These are phyloP conservation scores for Epichloe sp. DNA, from an alignment of 2,329 filamentous ascomycete genomes.

Conservation along the genomic window DNA sequence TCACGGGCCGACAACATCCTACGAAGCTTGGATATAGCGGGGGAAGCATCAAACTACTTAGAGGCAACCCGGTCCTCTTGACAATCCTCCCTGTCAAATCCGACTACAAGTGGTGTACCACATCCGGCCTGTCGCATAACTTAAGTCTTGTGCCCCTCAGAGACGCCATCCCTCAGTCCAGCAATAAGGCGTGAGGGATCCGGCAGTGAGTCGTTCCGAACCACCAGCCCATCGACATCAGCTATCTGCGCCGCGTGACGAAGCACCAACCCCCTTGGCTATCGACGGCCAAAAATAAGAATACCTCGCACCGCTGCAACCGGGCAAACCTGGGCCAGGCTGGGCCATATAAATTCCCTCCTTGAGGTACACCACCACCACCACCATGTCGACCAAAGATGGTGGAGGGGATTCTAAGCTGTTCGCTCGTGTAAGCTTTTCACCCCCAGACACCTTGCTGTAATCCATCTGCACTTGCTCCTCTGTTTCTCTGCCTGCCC, in stretches of 20 bases:
- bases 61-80: too few species aligned
- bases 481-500: background rate
- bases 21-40: background rate
- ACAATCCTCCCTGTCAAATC: too few species aligned
- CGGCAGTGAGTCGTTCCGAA: background rate
- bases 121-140: background rate
- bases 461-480: slow-evolving; percentile 3
- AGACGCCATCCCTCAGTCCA: background rate
- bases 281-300: background rate
- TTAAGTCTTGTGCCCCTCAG: background rate
- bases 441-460: background rate
- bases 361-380: background rate
- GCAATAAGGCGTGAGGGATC: background rate
- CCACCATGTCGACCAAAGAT: slow-evolving; percentile 39
- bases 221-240: background rate
- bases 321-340: background rate
- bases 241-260: slow-evolving; percentile 8
- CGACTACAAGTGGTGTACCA: too few species aligned
- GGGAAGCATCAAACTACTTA: too few species aligned
- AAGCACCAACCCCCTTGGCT: background rate
- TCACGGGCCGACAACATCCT: background rate
- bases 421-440: slow-evolving; percentile 74
- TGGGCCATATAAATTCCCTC: background rate
- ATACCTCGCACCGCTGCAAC: background rate
- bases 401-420: slow-evolving; percentile 94